Percentiles rank a stretch among this genome's conserved stretches.
phyloP scores from a whole-genome alignment of 108 stramenopile species.

The Thalassiosira profunda region DNA sequence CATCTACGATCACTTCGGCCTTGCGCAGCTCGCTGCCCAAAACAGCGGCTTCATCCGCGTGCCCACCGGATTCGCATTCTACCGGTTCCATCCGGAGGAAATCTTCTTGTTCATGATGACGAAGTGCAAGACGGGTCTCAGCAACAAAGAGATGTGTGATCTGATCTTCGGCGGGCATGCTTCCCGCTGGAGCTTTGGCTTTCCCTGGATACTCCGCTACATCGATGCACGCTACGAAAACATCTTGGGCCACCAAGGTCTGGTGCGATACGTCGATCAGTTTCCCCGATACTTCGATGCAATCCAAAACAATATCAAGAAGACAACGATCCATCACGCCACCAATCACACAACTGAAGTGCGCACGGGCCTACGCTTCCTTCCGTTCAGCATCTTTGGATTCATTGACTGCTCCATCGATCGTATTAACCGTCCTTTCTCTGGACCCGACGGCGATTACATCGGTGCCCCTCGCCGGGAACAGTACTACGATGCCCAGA shows the following conservation, averaged over 20 bases:
- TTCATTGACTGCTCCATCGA: constrained; percentile 20
- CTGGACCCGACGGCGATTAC: constrained; percentile 6
- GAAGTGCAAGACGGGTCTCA: not conserved
- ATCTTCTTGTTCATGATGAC: constrained; percentile 10
- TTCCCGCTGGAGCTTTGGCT: constrained; percentile 7
- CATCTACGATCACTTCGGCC: constrained; percentile 6
- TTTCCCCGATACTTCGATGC: constrained; percentile 7
- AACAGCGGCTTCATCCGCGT: not conserved
- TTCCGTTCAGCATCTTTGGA: constrained; percentile 10
- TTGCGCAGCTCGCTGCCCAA: not conserved
- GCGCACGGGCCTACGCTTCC: not conserved
- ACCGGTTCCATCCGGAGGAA: constrained; percentile 7
- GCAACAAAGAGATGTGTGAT: not conserved
- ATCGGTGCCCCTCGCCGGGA: not conserved
- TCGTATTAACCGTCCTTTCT: constrained; percentile 1
- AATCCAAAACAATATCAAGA: not conserved
- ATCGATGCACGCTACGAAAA: constrained; percentile 1
- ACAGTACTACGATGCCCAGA: not conserved
- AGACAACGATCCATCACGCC: not conserved
- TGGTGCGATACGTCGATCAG: constrained; percentile 4
- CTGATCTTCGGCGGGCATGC: constrained; percentile 6
- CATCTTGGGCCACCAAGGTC: constrained; percentile 5
- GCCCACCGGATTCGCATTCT: not conserved
- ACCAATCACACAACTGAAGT: not conserved
- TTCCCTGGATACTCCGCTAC: not conserved